Evolutionary conservation across 257 asterid genomes (phyloP).

Genomic region (Leonotis leonurus): DNA sequence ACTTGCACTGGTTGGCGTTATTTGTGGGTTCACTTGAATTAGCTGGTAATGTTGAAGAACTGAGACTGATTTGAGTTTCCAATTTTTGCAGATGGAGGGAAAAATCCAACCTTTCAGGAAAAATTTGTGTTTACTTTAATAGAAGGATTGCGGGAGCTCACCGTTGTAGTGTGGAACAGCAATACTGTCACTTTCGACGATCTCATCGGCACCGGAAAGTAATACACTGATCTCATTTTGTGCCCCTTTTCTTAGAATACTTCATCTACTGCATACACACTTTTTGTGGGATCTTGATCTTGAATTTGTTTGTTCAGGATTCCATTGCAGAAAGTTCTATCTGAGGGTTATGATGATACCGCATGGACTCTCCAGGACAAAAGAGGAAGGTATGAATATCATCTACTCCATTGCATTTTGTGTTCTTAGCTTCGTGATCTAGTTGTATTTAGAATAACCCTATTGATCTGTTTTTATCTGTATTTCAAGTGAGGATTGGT

Average conservation of each 20-base stretch:
- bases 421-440: constrained; percentile 1
- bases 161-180: constrained; percentile 80
- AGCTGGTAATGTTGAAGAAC: not conserved
- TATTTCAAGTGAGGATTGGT: not conserved
- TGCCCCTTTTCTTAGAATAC: not conserved
- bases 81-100: constrained; percentile 69
- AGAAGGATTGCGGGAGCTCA: constrained; percentile 72
- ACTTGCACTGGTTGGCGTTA: constrained; percentile 65
- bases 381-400: constrained; percentile 56
- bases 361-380: constrained; percentile 81
- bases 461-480: not conserved
- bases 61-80: not conserved
- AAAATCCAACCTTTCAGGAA: constrained; percentile 93
- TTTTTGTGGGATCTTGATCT: not conserved
- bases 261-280: not conserved
- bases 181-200: constrained; percentile 69
- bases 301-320: constrained; percentile 39
- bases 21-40: not conserved
- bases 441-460: not conserved
- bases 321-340: constrained; percentile 71
- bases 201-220: constrained; percentile 91
- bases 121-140: constrained; percentile 75
- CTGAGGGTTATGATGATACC: constrained; percentile 73
- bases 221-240: constrained; percentile 1
- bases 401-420: not conserved